Conservation (phyloP, 148 eudicot genomes). For the Pouteria glomerata region DNA sequence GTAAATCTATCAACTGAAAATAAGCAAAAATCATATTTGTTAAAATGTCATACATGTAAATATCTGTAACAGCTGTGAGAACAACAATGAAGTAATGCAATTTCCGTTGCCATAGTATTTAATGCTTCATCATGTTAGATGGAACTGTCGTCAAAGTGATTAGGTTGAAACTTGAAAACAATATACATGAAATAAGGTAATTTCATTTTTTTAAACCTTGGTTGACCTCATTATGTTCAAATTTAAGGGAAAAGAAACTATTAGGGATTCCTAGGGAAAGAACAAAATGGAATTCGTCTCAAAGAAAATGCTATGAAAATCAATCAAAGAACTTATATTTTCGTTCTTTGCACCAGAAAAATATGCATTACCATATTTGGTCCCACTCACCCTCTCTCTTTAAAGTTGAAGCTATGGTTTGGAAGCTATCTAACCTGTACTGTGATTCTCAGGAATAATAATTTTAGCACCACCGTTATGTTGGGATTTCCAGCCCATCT, state of each 20-base stretch:
- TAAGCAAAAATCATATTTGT: slow-evolving; percentile 5
- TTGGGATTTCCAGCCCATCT: slow-evolving; percentile 88
- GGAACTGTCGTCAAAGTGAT: background rate
- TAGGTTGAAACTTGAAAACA: background rate
- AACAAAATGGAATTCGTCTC: background rate
- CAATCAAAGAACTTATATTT: background rate
- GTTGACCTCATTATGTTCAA: background rate
- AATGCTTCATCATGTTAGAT: background rate
- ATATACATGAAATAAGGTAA: background rate
- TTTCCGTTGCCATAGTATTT: background rate
- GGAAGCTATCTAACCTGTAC: slow-evolving; percentile 49
- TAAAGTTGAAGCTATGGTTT: background rate
- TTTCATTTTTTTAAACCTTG: background rate
- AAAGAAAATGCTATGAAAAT: background rate
- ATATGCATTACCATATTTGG: background rate
- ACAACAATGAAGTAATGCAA: background rate
- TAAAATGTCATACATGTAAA: background rate
- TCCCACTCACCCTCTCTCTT: background rate
- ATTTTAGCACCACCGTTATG: slow-evolving; percentile 43
- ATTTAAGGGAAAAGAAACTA: background rate
- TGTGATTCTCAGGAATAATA: slow-evolving; percentile 42
- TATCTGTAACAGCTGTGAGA: background rate
- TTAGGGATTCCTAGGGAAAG: background rate
- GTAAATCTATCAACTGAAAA: slow-evolving; percentile 73
- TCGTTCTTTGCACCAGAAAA: background rate